Evolutionary conservation across 441 rosid species (phyloP), one percentile per base, ranked within the genome.

Genomic region (Euphorbia celastroides): DNA sequence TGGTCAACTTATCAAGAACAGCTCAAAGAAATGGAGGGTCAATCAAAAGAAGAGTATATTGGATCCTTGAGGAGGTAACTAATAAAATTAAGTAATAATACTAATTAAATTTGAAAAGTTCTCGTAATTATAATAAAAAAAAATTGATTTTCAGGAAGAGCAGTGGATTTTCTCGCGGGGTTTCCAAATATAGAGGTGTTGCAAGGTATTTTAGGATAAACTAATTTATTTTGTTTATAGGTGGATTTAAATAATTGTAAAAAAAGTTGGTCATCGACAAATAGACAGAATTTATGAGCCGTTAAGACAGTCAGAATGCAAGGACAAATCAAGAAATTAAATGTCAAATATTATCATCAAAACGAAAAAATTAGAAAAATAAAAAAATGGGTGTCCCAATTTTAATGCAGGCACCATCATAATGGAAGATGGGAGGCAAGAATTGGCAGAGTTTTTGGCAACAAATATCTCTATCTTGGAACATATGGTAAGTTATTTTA

Each of bases 361-460:
- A 1, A 41, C 7, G 1, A 3, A 41, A 41, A 3, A 41, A 3
- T 7, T 41, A 44, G 16, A 44, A 2, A 44, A 44, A 10, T 44
- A 44, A 44, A 44, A 12, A 1, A 14, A 13, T 34, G 38, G 9
- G n/a, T 13, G 16, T 7, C 25, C 30, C 1, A 0, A 28, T 36
- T 41, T 65, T 30, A 13, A 36, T 70, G 67, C 86, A 91, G 94
- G 74, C 97, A 91, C 78, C 96, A 91, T 69, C 97, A 89, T 55
- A 91, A 89, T 74, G 97, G 97, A 10, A 89, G 89, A 79, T 91
- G 97, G 96, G 97, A 89, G 70, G 97, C 97, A 68, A 79, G 96
- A 60, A 91, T 91, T 66, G 96, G 97, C 7, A 81, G 94, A 62
- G 97, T 92, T 48, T 87, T 86, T 65, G 96, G 96, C 58, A 92